Base-by-base conservation (phyloP, 805 yeast species). In the Lipomyces yamanashiensis region DNA sequence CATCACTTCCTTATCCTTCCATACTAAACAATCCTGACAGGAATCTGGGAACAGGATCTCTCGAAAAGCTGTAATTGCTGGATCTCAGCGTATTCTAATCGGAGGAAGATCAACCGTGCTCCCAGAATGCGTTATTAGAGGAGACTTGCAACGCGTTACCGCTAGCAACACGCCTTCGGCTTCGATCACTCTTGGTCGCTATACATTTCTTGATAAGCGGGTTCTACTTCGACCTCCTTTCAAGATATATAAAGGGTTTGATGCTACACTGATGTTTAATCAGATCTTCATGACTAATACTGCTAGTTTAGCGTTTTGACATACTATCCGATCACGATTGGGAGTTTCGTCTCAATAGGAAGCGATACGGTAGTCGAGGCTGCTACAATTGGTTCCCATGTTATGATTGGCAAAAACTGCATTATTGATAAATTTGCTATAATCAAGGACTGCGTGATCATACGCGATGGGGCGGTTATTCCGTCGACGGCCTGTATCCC, bases 351-450 rank as follows among this genome's bases (percentile, higher is more conserved):
- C 13, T 67, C 67, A 28, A 68, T 79, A 9, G 82, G 80, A 23
- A 56, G 54, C n/a, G 56, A 66, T 44, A 59, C 74, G 1, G 51
- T 45, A 7, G 55, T 78, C 15, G 69, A 74, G 54, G 80, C 81
- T 7, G 79, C 79, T 4, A 58, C 72, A n/a, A 72, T 79, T 8
- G 81, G 82, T 4, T 74, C 77, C 4, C 66, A 69, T 34, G 80
- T 78, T 2, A 43, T 64, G 13, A 76, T 79, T 10, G 81, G 81
- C 23, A 58, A 58, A 23, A 68, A 74, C 55, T 72, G 77, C 62
- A 57, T 59, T 19, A 66, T 79, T 19, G 71, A 80, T 44, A 61
- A 62, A 63, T 75, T 76, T 39, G 72, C 75, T 0, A 73, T 79
- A 34, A 69, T 79, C 49, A 73, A 74, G 57, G 81, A 79, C 62